Conservation (phyloP, 495 filamentous ascomycete species). For the Hypoxylon subgilvum region DNA sequence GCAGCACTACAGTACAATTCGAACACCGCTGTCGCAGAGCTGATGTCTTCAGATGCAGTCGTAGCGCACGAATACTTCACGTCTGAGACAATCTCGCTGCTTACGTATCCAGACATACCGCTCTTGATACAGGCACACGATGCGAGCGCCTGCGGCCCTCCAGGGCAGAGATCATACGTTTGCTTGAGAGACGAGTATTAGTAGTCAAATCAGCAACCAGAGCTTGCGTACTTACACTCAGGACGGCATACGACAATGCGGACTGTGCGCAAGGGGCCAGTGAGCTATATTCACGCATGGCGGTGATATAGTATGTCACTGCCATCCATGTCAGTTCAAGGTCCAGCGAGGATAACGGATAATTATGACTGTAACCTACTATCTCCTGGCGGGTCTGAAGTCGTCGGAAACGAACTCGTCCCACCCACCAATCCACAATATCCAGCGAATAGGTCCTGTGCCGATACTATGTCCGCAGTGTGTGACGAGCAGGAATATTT, state of each 20-base stretch:
- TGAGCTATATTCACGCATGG: constrained; percentile 50
- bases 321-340: neutral
- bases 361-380: constrained; percentile 38
- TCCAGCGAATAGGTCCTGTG: constrained; percentile 54
- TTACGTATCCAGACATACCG: constrained; percentile 46
- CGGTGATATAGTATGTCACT: constrained; percentile 61
- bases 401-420: constrained; percentile 51
- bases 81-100: constrained; percentile 44
- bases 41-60: constrained; percentile 54
- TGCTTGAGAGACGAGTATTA: constrained; percentile 37
- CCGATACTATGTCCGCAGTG: constrained; percentile 51
- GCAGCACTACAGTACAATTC: constrained; percentile 57
- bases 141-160: constrained; percentile 51
- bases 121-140: constrained; percentile 58
- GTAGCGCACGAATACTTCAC: constrained; percentile 51
- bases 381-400: constrained; percentile 52
- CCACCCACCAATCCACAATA: constrained; percentile 57
- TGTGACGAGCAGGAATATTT: constrained; percentile 48
- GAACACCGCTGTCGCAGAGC: constrained; percentile 51
- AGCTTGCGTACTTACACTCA: constrained; percentile 38
- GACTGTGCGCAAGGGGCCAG: constrained; percentile 52
- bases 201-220: neutral
- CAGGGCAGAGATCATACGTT: constrained; percentile 49
- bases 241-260: constrained; percentile 50
- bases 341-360: neutral